A percentile compares a stretch with the other conserved stretches of the same genome.
Conservation (phyloP, 2,329 filamentous ascomycete genomes). For the Botrytis galanthina region DNA sequence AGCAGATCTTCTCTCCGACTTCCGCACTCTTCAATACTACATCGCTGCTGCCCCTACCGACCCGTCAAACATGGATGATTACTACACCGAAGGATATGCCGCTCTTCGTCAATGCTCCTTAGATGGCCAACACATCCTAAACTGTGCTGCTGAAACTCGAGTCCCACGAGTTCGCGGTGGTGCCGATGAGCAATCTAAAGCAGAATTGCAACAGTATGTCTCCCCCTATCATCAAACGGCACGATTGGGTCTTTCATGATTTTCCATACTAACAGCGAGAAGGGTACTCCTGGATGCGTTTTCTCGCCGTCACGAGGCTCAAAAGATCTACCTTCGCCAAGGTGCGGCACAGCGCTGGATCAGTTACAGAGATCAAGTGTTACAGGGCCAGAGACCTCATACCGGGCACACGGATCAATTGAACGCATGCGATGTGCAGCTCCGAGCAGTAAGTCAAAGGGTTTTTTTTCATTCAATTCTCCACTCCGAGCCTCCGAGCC, state of each 20-base stretch:
- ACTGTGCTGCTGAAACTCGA: constrained; percentile 60
- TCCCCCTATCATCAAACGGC: not conserved
- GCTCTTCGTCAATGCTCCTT: constrained; percentile 59
- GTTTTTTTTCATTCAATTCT: not conserved
- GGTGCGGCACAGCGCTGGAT: constrained; percentile 60
- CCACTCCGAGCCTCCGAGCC: not conserved
- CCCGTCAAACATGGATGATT: constrained; percentile 56
- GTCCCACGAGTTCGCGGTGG: constrained; percentile 54
- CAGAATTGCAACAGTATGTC: constrained; percentile 61
- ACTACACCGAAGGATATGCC: constrained; percentile 63
- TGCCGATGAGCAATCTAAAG: constrained; percentile 58
- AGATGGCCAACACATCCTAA: constrained; percentile 63
- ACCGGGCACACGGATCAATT: constrained; percentile 50
- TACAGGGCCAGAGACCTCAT: constrained; percentile 52
- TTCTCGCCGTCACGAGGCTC: constrained; percentile 59
- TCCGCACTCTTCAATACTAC: constrained; percentile 59
- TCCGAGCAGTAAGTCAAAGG: constrained; percentile 52
- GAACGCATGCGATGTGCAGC: constrained; percentile 53
- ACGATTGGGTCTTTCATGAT: not conserved
- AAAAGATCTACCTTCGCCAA: constrained; percentile 64
- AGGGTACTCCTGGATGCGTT: constrained; percentile 61
- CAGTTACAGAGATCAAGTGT: constrained; percentile 51
- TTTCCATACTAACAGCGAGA: constrained; percentile 3
- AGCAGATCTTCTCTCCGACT: constrained; percentile 60
- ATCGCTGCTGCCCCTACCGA: constrained; percentile 57